Conservation (phyloP, 73 alveolate genomes). For the Stentor coeruleus region DNA sequence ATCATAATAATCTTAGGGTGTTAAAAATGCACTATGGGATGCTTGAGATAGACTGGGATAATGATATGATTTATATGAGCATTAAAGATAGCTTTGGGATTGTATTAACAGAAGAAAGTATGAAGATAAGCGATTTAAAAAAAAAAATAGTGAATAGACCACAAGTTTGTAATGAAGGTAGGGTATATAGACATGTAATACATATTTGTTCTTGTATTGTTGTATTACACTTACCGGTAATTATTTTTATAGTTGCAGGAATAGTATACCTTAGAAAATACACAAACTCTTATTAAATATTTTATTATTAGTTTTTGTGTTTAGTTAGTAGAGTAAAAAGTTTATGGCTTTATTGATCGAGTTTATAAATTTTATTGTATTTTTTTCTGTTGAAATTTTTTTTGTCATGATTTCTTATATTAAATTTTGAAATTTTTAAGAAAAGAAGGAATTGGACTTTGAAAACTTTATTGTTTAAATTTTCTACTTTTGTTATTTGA, state of each 20-base stretch:
- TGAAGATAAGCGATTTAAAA: background rate
- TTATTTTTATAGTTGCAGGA: background rate
- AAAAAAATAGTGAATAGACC: background rate
- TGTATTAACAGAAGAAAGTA: background rate
- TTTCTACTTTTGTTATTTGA: no score
- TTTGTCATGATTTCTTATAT: no score
- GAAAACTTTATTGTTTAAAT: no score
- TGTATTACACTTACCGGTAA: background rate
- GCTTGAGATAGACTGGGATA: constrained; percentile 11
- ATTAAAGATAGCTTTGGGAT: background rate
- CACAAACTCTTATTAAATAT: background rate
- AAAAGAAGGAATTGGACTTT: no score
- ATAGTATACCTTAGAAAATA: background rate
- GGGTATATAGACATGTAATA: background rate
- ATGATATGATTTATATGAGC: background rate
- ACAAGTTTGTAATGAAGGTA: background rate
- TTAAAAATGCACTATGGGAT: background rate
- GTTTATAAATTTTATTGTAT: no score
- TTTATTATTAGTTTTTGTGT: background rate
- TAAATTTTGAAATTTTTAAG: no score
- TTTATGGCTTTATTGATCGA: no score
- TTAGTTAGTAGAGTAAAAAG: no score
- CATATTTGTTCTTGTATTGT: background rate
- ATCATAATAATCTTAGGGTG: background rate
- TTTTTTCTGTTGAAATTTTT: no score